Evolutionary conservation across 1,284 basidiomycete genomes (phyloP).

Genomic region (Naganishia sp.): DNA sequence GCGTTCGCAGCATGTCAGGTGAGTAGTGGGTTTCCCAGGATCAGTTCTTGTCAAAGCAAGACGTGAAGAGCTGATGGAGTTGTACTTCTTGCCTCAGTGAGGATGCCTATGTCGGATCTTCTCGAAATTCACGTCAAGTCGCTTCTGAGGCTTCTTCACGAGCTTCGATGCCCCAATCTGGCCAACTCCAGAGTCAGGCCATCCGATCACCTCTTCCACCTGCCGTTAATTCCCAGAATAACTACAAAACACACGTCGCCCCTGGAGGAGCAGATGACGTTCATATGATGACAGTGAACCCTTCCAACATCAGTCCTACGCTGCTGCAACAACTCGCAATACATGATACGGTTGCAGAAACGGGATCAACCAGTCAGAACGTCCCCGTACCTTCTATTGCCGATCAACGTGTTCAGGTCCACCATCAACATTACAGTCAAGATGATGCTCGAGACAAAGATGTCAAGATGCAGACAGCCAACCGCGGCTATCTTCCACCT

Average conservation of each 20-base stretch:
- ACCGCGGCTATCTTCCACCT: constrained; percentile 23
- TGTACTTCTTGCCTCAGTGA: constrained; percentile 14
- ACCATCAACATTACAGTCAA: constrained; percentile 21
- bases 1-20: constrained; percentile 17
- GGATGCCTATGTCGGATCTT: constrained; percentile 13
- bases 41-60: not conserved
- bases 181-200: not conserved
- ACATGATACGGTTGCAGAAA: constrained; percentile 60
- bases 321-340: constrained; percentile 60
- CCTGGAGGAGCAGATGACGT: constrained; percentile 44
- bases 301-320: constrained; percentile 43
- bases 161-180: constrained; percentile 1
- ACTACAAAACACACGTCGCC: not conserved
- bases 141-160: constrained; percentile 11
- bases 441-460: constrained; percentile 16
- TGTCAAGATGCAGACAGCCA: constrained; percentile 31
- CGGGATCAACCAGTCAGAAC: constrained; percentile 6
- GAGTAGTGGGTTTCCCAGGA: not conserved
- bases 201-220: constrained; percentile 23
- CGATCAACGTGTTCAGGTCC: constrained; percentile 24
- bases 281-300: constrained; percentile 54
- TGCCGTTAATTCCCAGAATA: constrained; percentile 7
- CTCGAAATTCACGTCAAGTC: constrained; percentile 6
- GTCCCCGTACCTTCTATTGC: constrained; percentile 23
- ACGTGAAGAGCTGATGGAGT: constrained; percentile 13